Evolutionary conservation across 176 grass and related monocot genomes (phyloP), one percentile per base, ranked within the genome.

Genomic region (Aegilops speltoides): DNA sequence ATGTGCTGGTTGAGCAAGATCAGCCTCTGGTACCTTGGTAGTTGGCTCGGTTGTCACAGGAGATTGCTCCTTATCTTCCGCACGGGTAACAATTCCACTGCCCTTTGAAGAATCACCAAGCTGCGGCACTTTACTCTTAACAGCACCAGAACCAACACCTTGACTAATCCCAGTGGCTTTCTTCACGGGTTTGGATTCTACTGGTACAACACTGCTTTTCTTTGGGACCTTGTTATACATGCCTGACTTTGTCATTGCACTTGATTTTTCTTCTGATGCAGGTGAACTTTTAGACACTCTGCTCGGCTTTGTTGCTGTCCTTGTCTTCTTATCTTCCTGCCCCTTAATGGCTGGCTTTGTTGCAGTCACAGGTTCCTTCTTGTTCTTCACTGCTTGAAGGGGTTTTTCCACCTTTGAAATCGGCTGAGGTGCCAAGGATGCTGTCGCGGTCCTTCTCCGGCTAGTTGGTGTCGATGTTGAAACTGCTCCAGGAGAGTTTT

Each of bases 141-240:
- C 87, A 83, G 81, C 68, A 83, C 34, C 77, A 50, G 87, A 48
- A 81, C 82, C 66, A 91, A 64, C n/a, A 64, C 24, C 83, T 50
- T 84, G 82, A 88, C 54, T 79, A 36, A 82, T 84, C 56, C 87
- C 87, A 86, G 82, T 43, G 64, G 78, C 32, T 91, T 99, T 99
- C 84, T 90, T 99, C 68, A 84, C 80, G 45, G 92, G 81, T 93
- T 95, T 99, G 63, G 89, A 91, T 82, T 99, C 97, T 22, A 96
- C 68, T 7, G 97, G 94, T 70, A 99, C 94, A 82, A 95, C 94
- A 90, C 92, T 99, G 88, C 94, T 95, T 88, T 99, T 99, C 79
- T 94, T 94, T 81, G 97, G 85, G 54, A 95, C 94, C 86, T 93
- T 99, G 75, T 85, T 93, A 37, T 94, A 87, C 82, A 93, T 80